Percentiles rank a stretch among this genome's conserved stretches.
Conservation (phyloP, 768 basidiomycete genomes). For the Boletales sp. region DNA sequence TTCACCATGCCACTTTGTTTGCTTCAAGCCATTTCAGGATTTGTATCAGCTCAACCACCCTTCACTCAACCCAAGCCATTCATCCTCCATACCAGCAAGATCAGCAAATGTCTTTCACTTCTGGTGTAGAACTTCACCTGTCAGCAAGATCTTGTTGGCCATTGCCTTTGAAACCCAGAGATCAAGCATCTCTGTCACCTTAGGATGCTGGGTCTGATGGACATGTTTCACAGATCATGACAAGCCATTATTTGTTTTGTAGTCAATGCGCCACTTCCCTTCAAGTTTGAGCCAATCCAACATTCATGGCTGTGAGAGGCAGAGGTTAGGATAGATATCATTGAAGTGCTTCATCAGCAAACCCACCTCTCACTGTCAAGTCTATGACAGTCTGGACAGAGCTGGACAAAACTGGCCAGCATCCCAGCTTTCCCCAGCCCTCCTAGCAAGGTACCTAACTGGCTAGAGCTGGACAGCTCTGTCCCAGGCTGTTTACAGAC, state of each 20-base stretch:
- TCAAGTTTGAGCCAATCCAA: constrained; percentile 1
- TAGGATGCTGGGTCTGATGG: constrained; percentile 30
- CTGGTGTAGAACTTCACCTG: constrained; percentile 19
- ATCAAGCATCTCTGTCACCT: constrained; percentile 34
- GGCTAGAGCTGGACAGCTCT: no score
- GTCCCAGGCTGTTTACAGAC: no score
- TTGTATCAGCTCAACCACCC: constrained; percentile 25
- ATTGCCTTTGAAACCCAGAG: constrained; percentile 38
- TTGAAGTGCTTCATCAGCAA: no score
- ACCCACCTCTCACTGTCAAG: no score
- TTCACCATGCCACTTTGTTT: constrained; percentile 31
- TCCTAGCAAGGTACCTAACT: no score
- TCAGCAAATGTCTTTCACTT: constrained; percentile 9
- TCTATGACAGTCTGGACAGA: no score
- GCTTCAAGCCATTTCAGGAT: background rate
- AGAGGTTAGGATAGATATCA: background rate
- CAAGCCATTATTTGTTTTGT: background rate
- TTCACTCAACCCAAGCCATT: constrained; percentile 31
- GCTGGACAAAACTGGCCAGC: no score
- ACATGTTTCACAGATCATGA: background rate
- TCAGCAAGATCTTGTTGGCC: constrained; percentile 32
- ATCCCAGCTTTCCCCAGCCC: no score
- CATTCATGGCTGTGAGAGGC: background rate
- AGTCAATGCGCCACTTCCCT: background rate
- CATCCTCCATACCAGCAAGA: constrained; percentile 28